Evolutionary conservation across 768 basidiomycete genomes (phyloP).

Genomic region (Coprinopsis marcescibilis): DNA sequence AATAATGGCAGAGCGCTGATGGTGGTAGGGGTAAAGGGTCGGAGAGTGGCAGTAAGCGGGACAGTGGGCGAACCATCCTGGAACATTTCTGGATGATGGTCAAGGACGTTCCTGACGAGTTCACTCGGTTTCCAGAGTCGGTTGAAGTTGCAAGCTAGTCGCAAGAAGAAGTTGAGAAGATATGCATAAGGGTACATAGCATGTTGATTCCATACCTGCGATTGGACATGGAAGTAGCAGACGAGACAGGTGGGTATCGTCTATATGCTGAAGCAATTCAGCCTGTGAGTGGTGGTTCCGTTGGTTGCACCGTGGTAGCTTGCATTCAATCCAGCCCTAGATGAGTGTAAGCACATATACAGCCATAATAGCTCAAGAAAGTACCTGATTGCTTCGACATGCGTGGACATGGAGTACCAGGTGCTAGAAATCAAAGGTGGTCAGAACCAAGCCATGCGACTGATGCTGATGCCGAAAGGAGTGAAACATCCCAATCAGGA

Average conservation of each 20-base stretch:
- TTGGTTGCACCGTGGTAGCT: slow-evolving; percentile 18
- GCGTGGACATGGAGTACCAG: not conserved
- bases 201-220: slow-evolving; percentile 14
- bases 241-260: slow-evolving; percentile 22
- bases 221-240: slow-evolving; percentile 21
- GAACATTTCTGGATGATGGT: slow-evolving; percentile 5
- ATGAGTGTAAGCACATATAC: too few species aligned
- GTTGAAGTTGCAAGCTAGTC: not conserved
- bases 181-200: not conserved
- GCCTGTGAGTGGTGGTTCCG: slow-evolving; percentile 13
- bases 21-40: not conserved
- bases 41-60: not conserved
- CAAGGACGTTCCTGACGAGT: not conserved
- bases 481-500: too few species aligned
- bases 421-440: too few species aligned
- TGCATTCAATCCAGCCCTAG: slow-evolving; percentile 15
- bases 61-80: not conserved
- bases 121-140: slow-evolving; percentile 1
- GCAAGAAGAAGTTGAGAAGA: slow-evolving; percentile 1
- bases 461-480: too few species aligned
- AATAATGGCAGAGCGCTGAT: not conserved
- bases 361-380: too few species aligned
- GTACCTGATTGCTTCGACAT: not conserved
- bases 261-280: slow-evolving; percentile 20
- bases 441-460: too few species aligned